A percentile compares a stretch with the other conserved stretches of the same genome.
Evolutionary conservation across 2,329 filamentous ascomycete species (phyloP).

Genomic region (Apiospora kogelbergensis): DNA sequence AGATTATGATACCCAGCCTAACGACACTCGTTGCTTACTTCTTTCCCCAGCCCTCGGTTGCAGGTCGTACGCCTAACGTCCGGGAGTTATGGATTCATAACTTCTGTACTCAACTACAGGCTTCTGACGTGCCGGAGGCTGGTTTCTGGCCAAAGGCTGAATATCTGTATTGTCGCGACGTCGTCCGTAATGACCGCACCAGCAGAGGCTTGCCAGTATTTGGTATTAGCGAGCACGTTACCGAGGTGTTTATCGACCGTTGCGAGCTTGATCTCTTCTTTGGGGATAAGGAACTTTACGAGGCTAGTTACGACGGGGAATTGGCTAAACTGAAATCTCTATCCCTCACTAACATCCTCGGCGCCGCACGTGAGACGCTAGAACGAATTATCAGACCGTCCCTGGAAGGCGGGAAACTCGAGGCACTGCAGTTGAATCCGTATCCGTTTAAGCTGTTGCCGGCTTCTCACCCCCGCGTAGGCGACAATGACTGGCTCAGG

Average conservation of each 20-base stretch:
- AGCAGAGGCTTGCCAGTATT: neutral
- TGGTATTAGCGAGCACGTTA: neutral
- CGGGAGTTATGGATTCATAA: slow-evolving; percentile 25
- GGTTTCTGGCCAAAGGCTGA: slow-evolving; percentile 13
- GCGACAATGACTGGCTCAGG: slow-evolving; percentile 26
- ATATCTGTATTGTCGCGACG: slow-evolving; percentile 18
- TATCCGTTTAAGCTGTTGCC: too few species aligned
- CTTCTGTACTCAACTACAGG: neutral
- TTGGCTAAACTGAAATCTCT: neutral
- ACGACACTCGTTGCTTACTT: neutral
- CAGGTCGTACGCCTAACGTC: slow-evolving; percentile 21
- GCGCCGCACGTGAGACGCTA: neutral
- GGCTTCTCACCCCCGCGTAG: too few species aligned
- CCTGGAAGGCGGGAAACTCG: slow-evolving; percentile 23
- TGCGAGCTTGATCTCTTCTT: neutral
- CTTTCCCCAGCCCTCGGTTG: slow-evolving; percentile 14
- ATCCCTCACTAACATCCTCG: neutral
- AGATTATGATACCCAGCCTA: neutral
- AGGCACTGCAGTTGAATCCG: slow-evolving; percentile 19
- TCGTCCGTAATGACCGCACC: neutral
- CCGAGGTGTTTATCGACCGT: neutral
- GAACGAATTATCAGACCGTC: slow-evolving; percentile 18
- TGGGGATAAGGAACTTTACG: neutral
- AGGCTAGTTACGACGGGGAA: neutral
- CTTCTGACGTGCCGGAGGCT: neutral